Base-by-base conservation (phyloP, 352 stramenopile species). In the Phytophthora lateralis region DNA sequence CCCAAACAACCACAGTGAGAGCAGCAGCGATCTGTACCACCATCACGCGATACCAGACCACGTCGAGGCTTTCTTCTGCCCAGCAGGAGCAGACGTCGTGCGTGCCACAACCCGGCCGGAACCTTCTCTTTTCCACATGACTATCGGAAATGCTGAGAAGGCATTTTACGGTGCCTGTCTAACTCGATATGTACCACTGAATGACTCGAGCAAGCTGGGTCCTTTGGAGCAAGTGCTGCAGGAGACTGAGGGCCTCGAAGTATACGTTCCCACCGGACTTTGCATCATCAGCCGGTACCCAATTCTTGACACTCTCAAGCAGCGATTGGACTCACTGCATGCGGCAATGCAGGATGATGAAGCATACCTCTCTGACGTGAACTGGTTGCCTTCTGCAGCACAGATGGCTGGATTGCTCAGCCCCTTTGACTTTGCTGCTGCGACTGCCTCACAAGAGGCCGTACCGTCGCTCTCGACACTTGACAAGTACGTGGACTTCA, bases 31-130 rank as follows among this genome's bases (percentile, higher is more conserved):
- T 49, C 67, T 92, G 50, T 70, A 76, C 6, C 82, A 93, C 34
- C 82, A 95, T 57, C 80, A 92, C 53, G 73, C 84, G 5, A 85
- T 95, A 49, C 86, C 86, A 6, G 86, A 95, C 41, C 86, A 95
- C 44, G 73, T 95, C 2, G 86, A 95, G 61, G 75, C 80, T 12
- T 95, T 95, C 51, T 93, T 95, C 37, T 86, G 73, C 26, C 86
- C 86, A 5, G 65, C 69, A 1, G 82, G 78, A 1, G 76, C 76
- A 0, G 73, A 88, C n/a, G 66, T 91, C 10, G 71, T 92, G 11
- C 82, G 76, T 18, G 75, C 79, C 4, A 85, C 80, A 45, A 76
- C 75, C 2, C 70, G 75, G 11, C 86, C 86, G 11, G 63, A 80
- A 41, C 78, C 86, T 0, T 89, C 75, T 52, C 71, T 95, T 15